A percentile compares a stretch with the other conserved stretches of the same genome.
Evolutionary conservation across 2,329 filamentous ascomycete genomes (phyloP).

Genomic region (Colletotrichum camelliae): DNA sequence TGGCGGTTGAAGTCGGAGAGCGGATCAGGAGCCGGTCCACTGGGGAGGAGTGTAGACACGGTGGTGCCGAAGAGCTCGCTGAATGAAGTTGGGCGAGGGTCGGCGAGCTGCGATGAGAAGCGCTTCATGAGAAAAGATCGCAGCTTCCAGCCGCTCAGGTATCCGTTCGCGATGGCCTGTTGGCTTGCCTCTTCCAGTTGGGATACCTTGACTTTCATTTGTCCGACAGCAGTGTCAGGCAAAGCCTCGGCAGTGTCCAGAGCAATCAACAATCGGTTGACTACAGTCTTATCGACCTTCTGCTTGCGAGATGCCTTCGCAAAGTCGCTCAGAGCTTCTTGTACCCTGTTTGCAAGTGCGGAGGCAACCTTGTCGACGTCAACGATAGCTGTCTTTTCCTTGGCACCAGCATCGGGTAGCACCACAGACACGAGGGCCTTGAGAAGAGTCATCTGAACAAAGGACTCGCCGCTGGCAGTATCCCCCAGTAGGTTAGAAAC

Average conservation of each 20-base stretch:
- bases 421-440: slow-evolving; percentile 37
- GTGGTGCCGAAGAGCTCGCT: slow-evolving; percentile 18
- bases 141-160: slow-evolving; percentile 50
- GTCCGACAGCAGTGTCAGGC: slow-evolving; percentile 32
- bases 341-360: neutral
- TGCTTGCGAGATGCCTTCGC: slow-evolving; percentile 7
- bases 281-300: neutral
- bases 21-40: neutral
- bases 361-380: neutral
- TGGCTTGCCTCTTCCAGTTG: slow-evolving; percentile 40
- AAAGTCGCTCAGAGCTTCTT: slow-evolving; percentile 9
- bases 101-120: slow-evolving; percentile 35
- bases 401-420: slow-evolving; percentile 29
- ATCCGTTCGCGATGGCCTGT: slow-evolving; percentile 37
- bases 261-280: slow-evolving; percentile 12
- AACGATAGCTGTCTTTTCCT: neutral
- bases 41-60: neutral
- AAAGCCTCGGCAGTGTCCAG: slow-evolving; percentile 31
- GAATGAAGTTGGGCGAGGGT: slow-evolving; percentile 38
- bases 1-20: slow-evolving; percentile 5
- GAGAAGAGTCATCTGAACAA: slow-evolving; percentile 39
- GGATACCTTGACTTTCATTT: slow-evolving; percentile 34
- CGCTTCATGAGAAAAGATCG: slow-evolving; percentile 47
- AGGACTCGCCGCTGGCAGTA: slow-evolving; percentile 21
- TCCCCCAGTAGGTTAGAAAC: slow-evolving; percentile 28